phyloP scores from a whole-genome alignment of 176 grass and related monocot genomes.

The Urochloa ruziziensis region DNA sequence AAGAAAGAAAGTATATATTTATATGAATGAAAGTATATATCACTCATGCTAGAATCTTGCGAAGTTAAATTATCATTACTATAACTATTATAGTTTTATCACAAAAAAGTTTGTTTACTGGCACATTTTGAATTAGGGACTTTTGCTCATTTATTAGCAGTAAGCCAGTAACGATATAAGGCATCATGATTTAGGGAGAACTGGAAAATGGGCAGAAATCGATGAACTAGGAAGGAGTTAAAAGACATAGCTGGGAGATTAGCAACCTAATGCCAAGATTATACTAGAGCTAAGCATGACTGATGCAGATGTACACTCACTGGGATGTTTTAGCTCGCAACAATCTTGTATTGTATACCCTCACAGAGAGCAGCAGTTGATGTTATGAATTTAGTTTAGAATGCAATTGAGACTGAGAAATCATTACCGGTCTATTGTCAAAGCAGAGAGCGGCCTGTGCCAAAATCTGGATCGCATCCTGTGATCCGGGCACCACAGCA shows the following conservation, averaged over 20 bases:
- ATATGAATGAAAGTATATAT: neutral
- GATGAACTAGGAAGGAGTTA: neutral
- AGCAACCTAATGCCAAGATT: neutral
- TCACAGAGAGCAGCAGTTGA: neutral
- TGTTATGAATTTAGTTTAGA: neutral
- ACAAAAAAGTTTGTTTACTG: too few relatives aligned
- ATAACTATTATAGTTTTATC: neutral
- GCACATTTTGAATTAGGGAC: too few relatives aligned
- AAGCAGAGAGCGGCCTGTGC: slow-evolving; percentile 87
- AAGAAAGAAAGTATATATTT: neutral
- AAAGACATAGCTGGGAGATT: neutral
- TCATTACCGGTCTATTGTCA: slow-evolving; percentile 35
- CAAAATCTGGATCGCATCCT: slow-evolving; percentile 74
- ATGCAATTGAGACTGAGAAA: neutral
- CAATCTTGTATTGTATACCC: neutral
- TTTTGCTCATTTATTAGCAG: too few relatives aligned
- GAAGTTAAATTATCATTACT: neutral
- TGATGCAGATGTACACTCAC: neutral
- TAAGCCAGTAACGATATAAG: too few relatives aligned
- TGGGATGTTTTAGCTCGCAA: slow-evolving; percentile 2
- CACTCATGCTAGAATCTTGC: neutral
- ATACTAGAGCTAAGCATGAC: neutral
- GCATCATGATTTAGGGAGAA: too few relatives aligned
- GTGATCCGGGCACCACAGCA: slow-evolving; percentile 41
- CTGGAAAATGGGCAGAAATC: too few relatives aligned